phyloP scores from a whole-genome alignment of 345 rosid species.

The Salix koriyanagi region DNA sequence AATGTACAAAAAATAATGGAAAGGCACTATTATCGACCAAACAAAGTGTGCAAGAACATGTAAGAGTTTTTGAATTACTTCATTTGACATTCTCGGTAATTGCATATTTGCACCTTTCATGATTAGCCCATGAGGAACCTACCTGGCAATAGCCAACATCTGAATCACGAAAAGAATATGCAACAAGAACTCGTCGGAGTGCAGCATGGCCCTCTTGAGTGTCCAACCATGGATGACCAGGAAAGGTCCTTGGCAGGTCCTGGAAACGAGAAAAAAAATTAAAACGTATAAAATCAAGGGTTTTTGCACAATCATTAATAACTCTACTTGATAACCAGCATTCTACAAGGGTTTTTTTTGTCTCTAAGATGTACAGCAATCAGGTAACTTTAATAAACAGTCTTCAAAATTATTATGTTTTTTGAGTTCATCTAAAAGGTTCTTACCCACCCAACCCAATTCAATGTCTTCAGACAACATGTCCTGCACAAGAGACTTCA shows the following conservation, averaged over 20 bases:
- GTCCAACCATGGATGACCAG: constrained; percentile 99
- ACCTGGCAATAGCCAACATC: constrained; percentile 99
- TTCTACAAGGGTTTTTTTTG: not conserved
- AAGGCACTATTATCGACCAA: not conserved
- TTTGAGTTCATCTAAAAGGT: not conserved
- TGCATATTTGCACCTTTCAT: not conserved
- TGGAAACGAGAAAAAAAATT: constrained; percentile 27
- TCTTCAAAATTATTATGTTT: not conserved
- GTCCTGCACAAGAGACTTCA: not conserved
- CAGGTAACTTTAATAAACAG: not conserved
- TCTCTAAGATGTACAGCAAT: not conserved
- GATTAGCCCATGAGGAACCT: constrained; percentile 8
- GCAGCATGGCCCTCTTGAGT: constrained; percentile 97
- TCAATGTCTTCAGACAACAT: not conserved
- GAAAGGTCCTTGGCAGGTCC: constrained; percentile 98
- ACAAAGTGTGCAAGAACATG: not conserved
- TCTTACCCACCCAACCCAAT: not conserved
- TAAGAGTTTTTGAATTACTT: not conserved
- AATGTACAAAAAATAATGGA: not conserved
- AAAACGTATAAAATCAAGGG: no score
- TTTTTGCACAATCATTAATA: not conserved
- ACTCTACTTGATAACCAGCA: constrained; percentile 1
- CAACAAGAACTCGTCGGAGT: constrained; percentile 89
- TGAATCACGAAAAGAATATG: constrained; percentile 94
- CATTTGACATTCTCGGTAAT: not conserved